A percentile compares a stretch with the other conserved stretches of the same genome.
Conservation (phyloP, 2,329 filamentous ascomycete species). For the Xylariaceae sp. region DNA sequence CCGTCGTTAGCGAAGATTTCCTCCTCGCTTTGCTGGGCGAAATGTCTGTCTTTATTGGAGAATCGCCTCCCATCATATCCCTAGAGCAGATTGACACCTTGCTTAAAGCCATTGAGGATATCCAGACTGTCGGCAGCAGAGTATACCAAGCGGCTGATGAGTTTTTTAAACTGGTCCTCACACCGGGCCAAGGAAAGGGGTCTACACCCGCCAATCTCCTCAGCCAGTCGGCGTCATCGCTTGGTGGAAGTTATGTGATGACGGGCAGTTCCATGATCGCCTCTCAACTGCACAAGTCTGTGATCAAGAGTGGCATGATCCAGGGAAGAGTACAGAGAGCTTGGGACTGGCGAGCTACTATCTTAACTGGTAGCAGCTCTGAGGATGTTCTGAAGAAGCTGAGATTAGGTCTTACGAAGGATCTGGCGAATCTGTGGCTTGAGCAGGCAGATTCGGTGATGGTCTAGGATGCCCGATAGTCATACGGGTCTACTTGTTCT, state of each 20-base stretch:
- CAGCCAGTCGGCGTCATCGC: slow-evolving; percentile 45
- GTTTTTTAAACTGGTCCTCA: slow-evolving; percentile 71
- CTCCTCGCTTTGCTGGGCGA: slow-evolving; percentile 81
- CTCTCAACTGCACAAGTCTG: slow-evolving; percentile 57
- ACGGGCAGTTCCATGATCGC: slow-evolving; percentile 70
- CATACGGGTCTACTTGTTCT: too few relatives aligned
- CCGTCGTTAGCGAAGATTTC: slow-evolving; percentile 85
- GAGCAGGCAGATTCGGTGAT: slow-evolving; percentile 58
- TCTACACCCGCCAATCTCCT: slow-evolving; percentile 65
- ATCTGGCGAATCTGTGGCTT: slow-evolving; percentile 67
- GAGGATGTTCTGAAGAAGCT: slow-evolving; percentile 69
- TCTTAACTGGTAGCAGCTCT: slow-evolving; percentile 56
- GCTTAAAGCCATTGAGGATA: slow-evolving; percentile 58
- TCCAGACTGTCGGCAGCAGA: slow-evolving; percentile 67
- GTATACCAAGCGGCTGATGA: slow-evolving; percentile 73
- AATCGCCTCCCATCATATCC: slow-evolving; percentile 52
- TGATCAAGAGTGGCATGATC: slow-evolving; percentile 33
- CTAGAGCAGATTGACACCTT: slow-evolving; percentile 68
- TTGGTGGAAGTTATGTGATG: slow-evolving; percentile 60
- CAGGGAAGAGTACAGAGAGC: slow-evolving; percentile 51
- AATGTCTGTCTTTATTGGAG: slow-evolving; percentile 70
- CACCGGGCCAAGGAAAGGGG: slow-evolving; percentile 63
- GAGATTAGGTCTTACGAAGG: slow-evolving; percentile 69
- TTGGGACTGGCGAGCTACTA: slow-evolving; percentile 65
- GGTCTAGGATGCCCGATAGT: slow-evolving; percentile 27